Conservation (phyloP, 257 asterid species). For the Leonotis leonurus region DNA sequence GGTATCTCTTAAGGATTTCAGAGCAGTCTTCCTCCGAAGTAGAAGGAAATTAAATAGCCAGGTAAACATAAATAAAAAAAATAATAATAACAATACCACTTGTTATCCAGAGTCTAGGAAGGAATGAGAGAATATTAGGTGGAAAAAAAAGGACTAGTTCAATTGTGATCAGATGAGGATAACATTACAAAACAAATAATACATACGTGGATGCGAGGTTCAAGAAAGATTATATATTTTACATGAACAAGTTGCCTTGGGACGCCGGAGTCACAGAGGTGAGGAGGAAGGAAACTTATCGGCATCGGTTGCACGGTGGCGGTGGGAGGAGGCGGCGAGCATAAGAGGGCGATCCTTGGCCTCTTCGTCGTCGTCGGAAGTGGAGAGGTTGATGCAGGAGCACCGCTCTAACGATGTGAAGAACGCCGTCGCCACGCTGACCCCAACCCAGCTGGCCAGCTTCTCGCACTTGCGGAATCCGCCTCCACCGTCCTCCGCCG, state of each 20-base stretch:
- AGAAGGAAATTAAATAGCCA: neutral
- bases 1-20: neutral
- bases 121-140: neutral
- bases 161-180: neutral
- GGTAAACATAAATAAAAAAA: neutral
- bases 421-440: slow-evolving; percentile 34
- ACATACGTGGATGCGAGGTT: neutral
- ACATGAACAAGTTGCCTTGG: neutral
- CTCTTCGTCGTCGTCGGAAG: slow-evolving; percentile 26
- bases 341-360: slow-evolving; percentile 36
- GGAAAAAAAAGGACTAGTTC: neutral
- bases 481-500: slow-evolving; percentile 4
- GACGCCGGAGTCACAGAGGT: neutral
- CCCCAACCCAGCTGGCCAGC: slow-evolving; percentile 33
- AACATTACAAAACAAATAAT: neutral
- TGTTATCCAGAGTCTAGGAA: neutral
- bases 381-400: slow-evolving; percentile 35
- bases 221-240: neutral
- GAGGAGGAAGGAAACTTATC: slow-evolving; percentile 13
- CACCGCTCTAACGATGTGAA: slow-evolving; percentile 42
- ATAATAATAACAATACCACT: neutral
- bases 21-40: neutral
- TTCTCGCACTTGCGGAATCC: slow-evolving; percentile 20
- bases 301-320: neutral
- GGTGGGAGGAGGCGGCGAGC: slow-evolving; percentile 19